Percentiles rank a stretch among this genome's conserved stretches.
These are phyloP conservation scores for Orbilia oligospora DNA, from an alignment of 2,329 filamentous ascomycete species.

Conservation along the genomic window DNA sequence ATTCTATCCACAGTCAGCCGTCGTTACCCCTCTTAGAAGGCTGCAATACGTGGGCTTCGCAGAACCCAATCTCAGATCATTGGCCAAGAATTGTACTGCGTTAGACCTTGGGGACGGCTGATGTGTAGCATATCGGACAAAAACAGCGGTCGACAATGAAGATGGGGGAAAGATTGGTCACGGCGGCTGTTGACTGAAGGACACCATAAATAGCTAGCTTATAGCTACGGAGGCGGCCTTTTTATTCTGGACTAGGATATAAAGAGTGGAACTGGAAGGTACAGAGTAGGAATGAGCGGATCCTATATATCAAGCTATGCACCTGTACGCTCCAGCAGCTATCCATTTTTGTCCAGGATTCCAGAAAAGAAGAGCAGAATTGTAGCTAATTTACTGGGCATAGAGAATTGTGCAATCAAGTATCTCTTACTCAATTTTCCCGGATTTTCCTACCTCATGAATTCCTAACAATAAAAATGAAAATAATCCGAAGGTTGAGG, in stretches of 20 bases:
- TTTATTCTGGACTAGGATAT: conserved; percentile 39
- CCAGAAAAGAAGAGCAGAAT: conserved; percentile 4
- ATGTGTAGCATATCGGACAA: conserved; percentile 36
- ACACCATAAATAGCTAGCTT: conserved; percentile 35
- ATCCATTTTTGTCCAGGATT: background rate
- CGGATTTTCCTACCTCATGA: conserved; percentile 6
- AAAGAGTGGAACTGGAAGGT: conserved; percentile 35
- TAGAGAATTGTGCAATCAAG: background rate
- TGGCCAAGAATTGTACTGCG: conserved; percentile 57
- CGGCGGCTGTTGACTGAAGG: conserved; percentile 27
- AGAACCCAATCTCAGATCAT: conserved; percentile 49
- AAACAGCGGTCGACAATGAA: conserved; percentile 16
- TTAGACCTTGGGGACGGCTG: conserved; percentile 38
- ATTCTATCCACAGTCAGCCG: conserved; percentile 49
- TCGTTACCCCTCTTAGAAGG: conserved; percentile 54
- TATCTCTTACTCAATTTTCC: conserved; percentile 14
- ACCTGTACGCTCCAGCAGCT: background rate
- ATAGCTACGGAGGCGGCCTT: conserved; percentile 7
- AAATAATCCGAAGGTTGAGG: background rate
- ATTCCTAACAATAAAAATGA: background rate
- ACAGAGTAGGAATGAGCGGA: conserved; percentile 32
- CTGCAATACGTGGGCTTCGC: conserved; percentile 44
- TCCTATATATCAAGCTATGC: conserved; percentile 31
- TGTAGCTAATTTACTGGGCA: conserved; percentile 3
- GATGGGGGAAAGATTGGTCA: conserved; percentile 31